Conservation (phyloP, 345 rosid species). For the Hypericum androsaemum region DNA sequence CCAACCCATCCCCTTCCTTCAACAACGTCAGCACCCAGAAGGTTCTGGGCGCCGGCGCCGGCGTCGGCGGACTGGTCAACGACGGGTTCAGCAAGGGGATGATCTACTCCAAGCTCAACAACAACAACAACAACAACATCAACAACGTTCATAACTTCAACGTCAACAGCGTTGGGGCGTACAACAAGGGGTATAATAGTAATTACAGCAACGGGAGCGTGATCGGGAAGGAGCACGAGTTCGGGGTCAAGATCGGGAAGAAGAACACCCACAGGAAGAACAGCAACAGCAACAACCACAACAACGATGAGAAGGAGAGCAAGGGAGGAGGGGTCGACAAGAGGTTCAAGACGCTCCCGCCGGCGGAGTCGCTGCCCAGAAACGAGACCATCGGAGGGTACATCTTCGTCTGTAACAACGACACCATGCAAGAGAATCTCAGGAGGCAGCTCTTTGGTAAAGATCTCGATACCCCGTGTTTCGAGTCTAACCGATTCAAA, state of each 20-base stretch:
- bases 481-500: too few relatives aligned
- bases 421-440: conserved; percentile 94
- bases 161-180: not conserved
- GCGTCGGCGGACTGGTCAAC: conserved; percentile 28
- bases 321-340: conserved; percentile 36
- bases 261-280: conserved; percentile 10
- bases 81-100: conserved; percentile 85
- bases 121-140: conserved; percentile 13
- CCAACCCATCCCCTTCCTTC: not conserved
- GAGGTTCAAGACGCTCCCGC: conserved; percentile 95
- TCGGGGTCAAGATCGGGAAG: not conserved
- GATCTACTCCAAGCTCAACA: conserved; percentile 22
- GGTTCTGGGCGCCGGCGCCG: conserved; percentile 12
- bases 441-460: conserved; percentile 87
- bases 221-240: not conserved
- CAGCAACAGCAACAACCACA: conserved; percentile 12
- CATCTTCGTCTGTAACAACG: conserved; percentile 98
- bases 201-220: not conserved
- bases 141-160: not conserved
- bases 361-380: conserved; percentile 80
- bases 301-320: not conserved
- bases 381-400: conserved; percentile 92
- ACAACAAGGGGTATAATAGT: too few relatives aligned
- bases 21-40: conserved; percentile 18
- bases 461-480: too few relatives aligned